Evolutionary conservation across 2,329 filamentous ascomycete species (phyloP).

Genomic region (Dactylonectria macrodidyma): DNA sequence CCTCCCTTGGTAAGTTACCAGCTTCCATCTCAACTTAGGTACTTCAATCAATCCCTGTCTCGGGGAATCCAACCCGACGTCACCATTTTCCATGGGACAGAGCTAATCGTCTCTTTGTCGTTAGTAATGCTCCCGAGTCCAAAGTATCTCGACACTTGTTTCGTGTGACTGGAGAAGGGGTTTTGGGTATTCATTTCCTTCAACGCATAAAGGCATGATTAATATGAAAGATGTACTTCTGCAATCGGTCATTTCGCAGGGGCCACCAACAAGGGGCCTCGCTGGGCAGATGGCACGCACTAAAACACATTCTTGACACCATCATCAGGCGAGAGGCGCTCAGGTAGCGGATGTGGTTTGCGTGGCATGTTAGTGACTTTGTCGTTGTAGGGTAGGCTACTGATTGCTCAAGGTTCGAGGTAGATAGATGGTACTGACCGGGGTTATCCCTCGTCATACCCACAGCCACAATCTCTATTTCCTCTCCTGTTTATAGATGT

Average conservation of each 20-base stretch:
- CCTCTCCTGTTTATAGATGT: neutral
- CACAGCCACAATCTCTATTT: neutral
- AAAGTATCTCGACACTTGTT: too few species aligned
- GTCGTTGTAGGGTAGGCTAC: slow-evolving; percentile 28
- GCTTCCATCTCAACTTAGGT: neutral
- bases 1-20: neutral
- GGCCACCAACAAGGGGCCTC: neutral
- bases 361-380: neutral
- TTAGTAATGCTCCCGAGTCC: too few species aligned
- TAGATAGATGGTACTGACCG: too few species aligned
- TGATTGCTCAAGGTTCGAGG: neutral
- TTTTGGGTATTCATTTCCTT: neutral
- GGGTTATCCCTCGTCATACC: slow-evolving; percentile 7
- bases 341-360: slow-evolving; percentile 22
- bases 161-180: neutral
- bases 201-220: neutral
- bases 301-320: neutral
- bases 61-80: too few species aligned
- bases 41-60: too few species aligned
- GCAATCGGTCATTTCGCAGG: neutral
- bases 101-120: too few species aligned
- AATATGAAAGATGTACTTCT: neutral
- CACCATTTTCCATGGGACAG: too few species aligned
- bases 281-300: slow-evolving; percentile 2
- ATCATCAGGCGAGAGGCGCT: slow-evolving; percentile 25